These are phyloP conservation scores for Codiaeum variegatum DNA, from an alignment of 441 rosid species.

Conservation along the genomic window DNA sequence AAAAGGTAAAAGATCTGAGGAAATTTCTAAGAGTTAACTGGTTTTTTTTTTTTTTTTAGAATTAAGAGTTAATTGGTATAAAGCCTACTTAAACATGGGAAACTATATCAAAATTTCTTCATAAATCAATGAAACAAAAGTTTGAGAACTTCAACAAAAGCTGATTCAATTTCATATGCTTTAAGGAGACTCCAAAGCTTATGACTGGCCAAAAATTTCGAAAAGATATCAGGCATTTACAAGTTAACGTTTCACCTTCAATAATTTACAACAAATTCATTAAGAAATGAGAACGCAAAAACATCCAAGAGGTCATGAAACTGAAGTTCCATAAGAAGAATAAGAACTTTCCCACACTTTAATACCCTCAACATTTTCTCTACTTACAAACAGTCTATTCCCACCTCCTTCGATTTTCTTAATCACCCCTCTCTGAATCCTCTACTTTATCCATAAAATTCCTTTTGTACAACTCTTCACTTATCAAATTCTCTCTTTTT, in stretches of 20 bases:
- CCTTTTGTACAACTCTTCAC: slow-evolving; percentile 40
- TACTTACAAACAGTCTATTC: slow-evolving; percentile 68
- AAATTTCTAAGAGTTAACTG: neutral
- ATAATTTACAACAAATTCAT: neutral
- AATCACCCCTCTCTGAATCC: slow-evolving; percentile 57
- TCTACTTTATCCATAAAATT: slow-evolving; percentile 70
- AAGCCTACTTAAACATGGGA: neutral
- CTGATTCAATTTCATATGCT: neutral
- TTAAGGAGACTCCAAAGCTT: neutral
- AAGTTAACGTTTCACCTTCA: neutral
- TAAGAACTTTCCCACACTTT: slow-evolving; percentile 83
- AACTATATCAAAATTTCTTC: neutral
- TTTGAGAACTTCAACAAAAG: neutral
- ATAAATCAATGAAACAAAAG: neutral
- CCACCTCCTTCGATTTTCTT: slow-evolving; percentile 77
- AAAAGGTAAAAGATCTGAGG: neutral
- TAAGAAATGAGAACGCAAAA: neutral
- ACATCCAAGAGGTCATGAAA: slow-evolving; percentile 4
- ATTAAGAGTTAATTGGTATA: neutral
- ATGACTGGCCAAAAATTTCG: neutral
- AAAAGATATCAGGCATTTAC: neutral
- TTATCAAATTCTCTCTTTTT: slow-evolving; percentile 5
- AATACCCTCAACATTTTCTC: slow-evolving; percentile 67
- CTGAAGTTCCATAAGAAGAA: slow-evolving; percentile 30
- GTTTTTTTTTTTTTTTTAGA: too few relatives aligned